These are phyloP conservation scores for Trichosporon inkin DNA, from an alignment of 1,284 basidiomycete genomes.

Conservation along the genomic window DNA sequence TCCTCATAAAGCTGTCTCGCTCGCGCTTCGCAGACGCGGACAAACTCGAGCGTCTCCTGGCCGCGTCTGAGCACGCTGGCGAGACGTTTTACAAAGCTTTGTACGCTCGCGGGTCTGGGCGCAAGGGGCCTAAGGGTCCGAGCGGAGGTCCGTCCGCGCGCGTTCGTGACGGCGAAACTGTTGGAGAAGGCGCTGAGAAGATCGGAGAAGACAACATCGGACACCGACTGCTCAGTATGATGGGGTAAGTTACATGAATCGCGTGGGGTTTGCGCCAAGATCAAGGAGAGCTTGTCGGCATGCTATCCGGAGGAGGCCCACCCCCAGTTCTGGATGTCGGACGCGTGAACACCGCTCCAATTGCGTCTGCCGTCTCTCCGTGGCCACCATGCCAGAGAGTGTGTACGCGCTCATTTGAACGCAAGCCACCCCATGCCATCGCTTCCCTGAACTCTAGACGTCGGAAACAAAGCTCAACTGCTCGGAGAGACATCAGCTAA, in stretches of 20 bases:
- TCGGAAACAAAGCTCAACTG: neutral
- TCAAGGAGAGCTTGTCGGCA: too few relatives aligned
- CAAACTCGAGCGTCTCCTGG: slow-evolving; percentile 59
- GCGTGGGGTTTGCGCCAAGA: neutral
- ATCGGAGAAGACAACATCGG: slow-evolving; percentile 51
- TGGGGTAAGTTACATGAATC: slow-evolving; percentile 37
- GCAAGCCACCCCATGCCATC: too few relatives aligned
- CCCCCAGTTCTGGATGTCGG: too few relatives aligned
- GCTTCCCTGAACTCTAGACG: neutral
- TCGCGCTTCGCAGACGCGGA: slow-evolving; percentile 58
- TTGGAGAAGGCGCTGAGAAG: slow-evolving; percentile 46
- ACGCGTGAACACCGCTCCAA: too few relatives aligned
- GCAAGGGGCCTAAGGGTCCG: slow-evolving; percentile 8
- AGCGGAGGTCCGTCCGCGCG: slow-evolving; percentile 31
- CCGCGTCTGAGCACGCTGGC: slow-evolving; percentile 29
- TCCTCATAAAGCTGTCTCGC: slow-evolving; percentile 62
- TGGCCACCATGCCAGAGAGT: too few relatives aligned
- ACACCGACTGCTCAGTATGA: slow-evolving; percentile 47
- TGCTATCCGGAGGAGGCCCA: too few relatives aligned
- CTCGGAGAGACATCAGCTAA: neutral
- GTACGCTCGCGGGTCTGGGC: slow-evolving; percentile 21
- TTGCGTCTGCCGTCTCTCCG: too few relatives aligned
- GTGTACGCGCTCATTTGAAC: too few relatives aligned
- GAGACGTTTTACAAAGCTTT: slow-evolving; percentile 47
- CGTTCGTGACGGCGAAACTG: slow-evolving; percentile 46